Evolutionary conservation across 768 basidiomycete genomes (phyloP).

Genomic region (Termitomyces sp.): DNA sequence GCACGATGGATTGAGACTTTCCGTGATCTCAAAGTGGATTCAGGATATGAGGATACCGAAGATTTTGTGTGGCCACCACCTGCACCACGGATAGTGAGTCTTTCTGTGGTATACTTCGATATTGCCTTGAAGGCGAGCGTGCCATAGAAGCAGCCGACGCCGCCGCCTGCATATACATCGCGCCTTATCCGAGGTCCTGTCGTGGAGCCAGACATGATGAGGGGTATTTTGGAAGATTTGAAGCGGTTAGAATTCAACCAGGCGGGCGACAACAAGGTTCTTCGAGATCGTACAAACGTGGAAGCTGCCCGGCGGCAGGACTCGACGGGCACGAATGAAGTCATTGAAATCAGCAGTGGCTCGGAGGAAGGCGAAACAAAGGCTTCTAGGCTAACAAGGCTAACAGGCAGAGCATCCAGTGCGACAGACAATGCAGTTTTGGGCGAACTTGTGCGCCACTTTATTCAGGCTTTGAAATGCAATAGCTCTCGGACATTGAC

Average conservation of each 20-base stretch:
- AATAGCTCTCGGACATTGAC: conserved; percentile 64
- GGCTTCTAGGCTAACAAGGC: conserved; percentile 43
- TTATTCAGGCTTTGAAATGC: conserved; percentile 55
- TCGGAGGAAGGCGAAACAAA: conserved; percentile 39
- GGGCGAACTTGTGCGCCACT: conserved; percentile 50
- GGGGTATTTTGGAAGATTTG: conserved; percentile 52
- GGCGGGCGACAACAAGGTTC: conserved; percentile 35
- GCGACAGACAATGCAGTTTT: conserved; percentile 54
- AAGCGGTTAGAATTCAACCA: conserved; percentile 46
- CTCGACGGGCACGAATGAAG: conserved; percentile 18
- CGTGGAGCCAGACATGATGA: conserved; percentile 37
- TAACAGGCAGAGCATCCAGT: conserved; percentile 36
- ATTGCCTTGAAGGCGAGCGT: neutral
- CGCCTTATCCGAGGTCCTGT: conserved; percentile 28
- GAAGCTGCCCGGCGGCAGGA: conserved; percentile 27
- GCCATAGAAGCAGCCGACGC: conserved; percentile 3
- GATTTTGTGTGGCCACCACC: conserved; percentile 73
- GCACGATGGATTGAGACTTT: conserved; percentile 61
- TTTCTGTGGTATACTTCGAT: neutral
- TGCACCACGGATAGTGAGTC: conserved; percentile 23
- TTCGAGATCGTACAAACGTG: conserved; percentile 48
- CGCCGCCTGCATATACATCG: conserved; percentile 26
- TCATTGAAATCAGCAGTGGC: conserved; percentile 44
- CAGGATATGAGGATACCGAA: conserved; percentile 53
- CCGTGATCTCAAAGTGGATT: conserved; percentile 49